phyloP scores from a whole-genome alignment of 192 early-diverging fungal genomes.

The Kappamyces sp. region DNA sequence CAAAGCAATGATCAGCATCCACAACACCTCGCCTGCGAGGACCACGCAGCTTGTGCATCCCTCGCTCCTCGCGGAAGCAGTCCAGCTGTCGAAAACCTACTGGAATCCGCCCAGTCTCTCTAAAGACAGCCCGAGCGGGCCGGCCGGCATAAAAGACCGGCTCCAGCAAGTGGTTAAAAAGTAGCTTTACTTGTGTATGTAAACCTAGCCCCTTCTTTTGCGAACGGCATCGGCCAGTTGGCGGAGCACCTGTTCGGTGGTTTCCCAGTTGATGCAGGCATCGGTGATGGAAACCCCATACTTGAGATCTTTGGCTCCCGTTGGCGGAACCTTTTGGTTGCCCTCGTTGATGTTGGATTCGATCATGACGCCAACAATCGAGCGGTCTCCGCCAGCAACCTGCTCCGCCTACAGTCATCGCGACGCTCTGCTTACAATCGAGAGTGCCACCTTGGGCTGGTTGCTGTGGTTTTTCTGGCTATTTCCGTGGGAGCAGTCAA shows the following conservation, averaged over 20 bases:
- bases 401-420: neutral
- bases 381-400: conserved; percentile 23
- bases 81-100: no score
- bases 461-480: conserved; percentile 80
- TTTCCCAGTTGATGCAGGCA: conserved; percentile 83
- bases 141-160: no score
- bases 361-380: conserved; percentile 84
- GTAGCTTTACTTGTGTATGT: conserved; percentile 14
- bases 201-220: conserved; percentile 35
- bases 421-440: conserved; percentile 31
- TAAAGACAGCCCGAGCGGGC: no score
- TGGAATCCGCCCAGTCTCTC: no score
- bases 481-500: conserved; percentile 95
- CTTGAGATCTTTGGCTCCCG: conserved; percentile 57
- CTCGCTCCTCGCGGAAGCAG: no score
- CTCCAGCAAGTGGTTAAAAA: neutral
- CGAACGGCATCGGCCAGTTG: conserved; percentile 73
- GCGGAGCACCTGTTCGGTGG: conserved; percentile 70
- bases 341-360: conserved; percentile 86
- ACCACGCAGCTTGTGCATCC: no score
- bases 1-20: no score
- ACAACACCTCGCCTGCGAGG: no score
- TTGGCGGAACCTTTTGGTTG: conserved; percentile 73
- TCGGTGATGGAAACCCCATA: conserved; percentile 93
- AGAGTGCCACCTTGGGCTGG: conserved; percentile 68